Percentiles rank a stretch among this genome's conserved stretches.
Conservation (phyloP, 768 basidiomycete species). For the Serendipita sp. region DNA sequence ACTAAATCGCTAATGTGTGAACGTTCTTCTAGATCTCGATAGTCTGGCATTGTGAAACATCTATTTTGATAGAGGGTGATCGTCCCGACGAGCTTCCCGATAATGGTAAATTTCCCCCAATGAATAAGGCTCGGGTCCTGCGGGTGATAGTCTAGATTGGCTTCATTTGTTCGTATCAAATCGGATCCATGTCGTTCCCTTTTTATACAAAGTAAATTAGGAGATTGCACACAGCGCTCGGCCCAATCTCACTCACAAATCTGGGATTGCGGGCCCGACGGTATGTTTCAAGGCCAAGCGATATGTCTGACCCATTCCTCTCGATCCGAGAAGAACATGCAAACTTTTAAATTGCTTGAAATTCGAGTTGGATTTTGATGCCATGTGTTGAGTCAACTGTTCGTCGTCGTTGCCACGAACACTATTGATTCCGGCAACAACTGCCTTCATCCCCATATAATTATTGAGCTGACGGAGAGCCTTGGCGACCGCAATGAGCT, state of each 20-base stretch:
- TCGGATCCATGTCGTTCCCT: slow-evolving; percentile 89
- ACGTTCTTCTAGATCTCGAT: slow-evolving; percentile 41
- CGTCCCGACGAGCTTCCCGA: slow-evolving; percentile 69
- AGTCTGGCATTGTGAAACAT: slow-evolving; percentile 41
- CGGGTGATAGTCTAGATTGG: slow-evolving; percentile 56
- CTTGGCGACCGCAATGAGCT: slow-evolving; percentile 71
- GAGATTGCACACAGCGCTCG: neutral
- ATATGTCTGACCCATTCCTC: slow-evolving; percentile 79
- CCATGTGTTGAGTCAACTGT: slow-evolving; percentile 61
- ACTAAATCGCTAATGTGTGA: slow-evolving; percentile 39
- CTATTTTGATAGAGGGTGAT: slow-evolving; percentile 66
- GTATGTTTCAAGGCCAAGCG: slow-evolving; percentile 75
- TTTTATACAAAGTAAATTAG: slow-evolving; percentile 1
- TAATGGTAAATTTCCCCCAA: slow-evolving; percentile 93
- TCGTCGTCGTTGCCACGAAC: slow-evolving; percentile 34
- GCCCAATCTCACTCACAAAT: slow-evolving; percentile 26
- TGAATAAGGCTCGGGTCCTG: slow-evolving; percentile 61
- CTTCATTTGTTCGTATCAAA: slow-evolving; percentile 73
- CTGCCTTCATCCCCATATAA: slow-evolving; percentile 81
- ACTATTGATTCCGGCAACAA: slow-evolving; percentile 82
- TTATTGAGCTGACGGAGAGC: slow-evolving; percentile 74
- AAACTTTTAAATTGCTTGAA: slow-evolving; percentile 69
- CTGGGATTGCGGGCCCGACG: slow-evolving; percentile 77
- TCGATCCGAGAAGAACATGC: slow-evolving; percentile 69
- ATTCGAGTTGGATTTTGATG: slow-evolving; percentile 43